Percentiles rank a stretch among this genome's conserved stretches.
These are phyloP conservation scores for Claviceps spartinae DNA, from an alignment of 2,329 filamentous ascomycete genomes.

Conservation along the genomic window DNA sequence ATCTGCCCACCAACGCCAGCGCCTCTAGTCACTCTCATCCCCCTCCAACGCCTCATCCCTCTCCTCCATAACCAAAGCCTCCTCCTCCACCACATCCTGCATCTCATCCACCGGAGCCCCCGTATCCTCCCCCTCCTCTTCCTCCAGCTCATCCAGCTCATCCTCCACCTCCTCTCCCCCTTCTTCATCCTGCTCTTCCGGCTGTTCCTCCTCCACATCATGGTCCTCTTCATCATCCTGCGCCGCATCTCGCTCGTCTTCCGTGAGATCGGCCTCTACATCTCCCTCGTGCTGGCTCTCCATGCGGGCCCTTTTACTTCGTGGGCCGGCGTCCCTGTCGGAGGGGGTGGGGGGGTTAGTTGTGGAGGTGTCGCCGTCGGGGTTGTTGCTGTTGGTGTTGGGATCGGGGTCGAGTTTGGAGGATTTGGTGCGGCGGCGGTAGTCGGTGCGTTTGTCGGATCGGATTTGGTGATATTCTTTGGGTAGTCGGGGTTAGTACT, in stretches of 20 bases:
- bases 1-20: background rate
- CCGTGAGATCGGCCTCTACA: conserved; percentile 13
- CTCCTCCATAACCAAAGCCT: conserved; percentile 28
- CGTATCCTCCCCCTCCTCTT: conserved; percentile 26
- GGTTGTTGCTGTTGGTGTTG: background rate
- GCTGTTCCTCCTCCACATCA: conserved; percentile 30
- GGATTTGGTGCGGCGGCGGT: conserved; percentile 55
- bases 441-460: conserved; percentile 59
- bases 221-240: conserved; percentile 26
- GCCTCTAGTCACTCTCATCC: conserved; percentile 40
- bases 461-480: conserved; percentile 60
- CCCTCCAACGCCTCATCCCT: conserved; percentile 51
- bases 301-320: conserved; percentile 33
- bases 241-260: conserved; percentile 28
- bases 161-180: conserved; percentile 25
- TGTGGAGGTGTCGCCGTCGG: conserved; percentile 22
- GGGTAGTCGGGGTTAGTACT: background rate
- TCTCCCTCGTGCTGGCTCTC: conserved; percentile 12
- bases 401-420: conserved; percentile 25
- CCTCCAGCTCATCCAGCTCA: conserved; percentile 9
- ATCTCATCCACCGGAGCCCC: conserved; percentile 31
- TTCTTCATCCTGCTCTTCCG: conserved; percentile 27
- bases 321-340: conserved; percentile 19
- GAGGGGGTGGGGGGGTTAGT: conserved; percentile 20
- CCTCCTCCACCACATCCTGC: conserved; percentile 39